Base-by-base conservation (phyloP, 2,329 filamentous ascomycete species). In the Hymenoscyphus infarciens region DNA sequence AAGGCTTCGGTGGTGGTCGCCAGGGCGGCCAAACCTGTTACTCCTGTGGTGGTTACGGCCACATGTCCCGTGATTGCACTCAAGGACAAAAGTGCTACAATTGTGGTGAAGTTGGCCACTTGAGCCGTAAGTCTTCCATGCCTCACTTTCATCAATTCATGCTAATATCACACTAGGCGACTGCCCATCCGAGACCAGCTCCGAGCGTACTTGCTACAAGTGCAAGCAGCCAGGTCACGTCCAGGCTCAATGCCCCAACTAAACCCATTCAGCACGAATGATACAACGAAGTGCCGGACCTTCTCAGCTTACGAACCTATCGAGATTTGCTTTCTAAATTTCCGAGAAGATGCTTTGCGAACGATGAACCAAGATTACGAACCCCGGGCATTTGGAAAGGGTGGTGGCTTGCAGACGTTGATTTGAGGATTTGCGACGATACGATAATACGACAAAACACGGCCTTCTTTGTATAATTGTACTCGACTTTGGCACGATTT, bases 31-130 rank as follows among this genome's bases (percentile, higher is more conserved):
- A 94, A 83, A 97, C 92, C 72, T 98, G 95, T 88, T 99, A 97
- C 85, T 96, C 92, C 54, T 98, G 95, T 81, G 95, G 95, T 72
- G 95, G 95, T 70, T 93, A 92, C 76, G 94, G 94, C 74, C 95
- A 99, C 83, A 94, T 97, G 90, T 93, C 91, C 86, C 84, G 85
- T 71, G 95, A 98, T 81, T 99, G 95, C 81, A 96, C 94, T 73
- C 96, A 98, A 79, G 95, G 95, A 74, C 94, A 96, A 84, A 98
- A 98, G 85, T 99, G 95, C 89, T 99, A 98, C 88, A 97, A 97
- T 87, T 98, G 95, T 72, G 86, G 86, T 70, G 92, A 97, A 82
- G 90, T 94, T 72, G 94, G 95, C 67, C 94, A 98, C 80, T 64
- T 64, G 62, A 59, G 57, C 64, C 57, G 61, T 61, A 55, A 56